phyloP scores from a whole-genome alignment of 2,329 filamentous ascomycete species.

The Dothiorella sarmentorum region DNA sequence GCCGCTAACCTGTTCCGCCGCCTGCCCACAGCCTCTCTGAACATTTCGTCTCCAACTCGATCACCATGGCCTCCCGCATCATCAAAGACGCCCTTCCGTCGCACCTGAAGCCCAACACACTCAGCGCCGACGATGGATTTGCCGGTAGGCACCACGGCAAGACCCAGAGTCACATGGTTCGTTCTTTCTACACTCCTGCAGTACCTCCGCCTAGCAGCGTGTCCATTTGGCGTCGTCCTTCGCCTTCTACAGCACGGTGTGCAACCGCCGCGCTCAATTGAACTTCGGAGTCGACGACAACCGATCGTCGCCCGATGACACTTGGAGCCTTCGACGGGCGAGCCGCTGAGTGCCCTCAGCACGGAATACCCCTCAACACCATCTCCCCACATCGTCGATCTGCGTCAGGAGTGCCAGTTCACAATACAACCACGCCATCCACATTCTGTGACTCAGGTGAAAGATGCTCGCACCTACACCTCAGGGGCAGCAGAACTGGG shows the following conservation, averaged over 20 bases:
- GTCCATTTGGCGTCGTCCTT: not conserved
- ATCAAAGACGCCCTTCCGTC: slow-evolving; percentile 64
- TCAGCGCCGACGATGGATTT: slow-evolving; percentile 45
- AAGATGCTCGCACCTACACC: not conserved
- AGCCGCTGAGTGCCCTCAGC: slow-evolving; percentile 8
- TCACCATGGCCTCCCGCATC: slow-evolving; percentile 64
- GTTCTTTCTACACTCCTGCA: slow-evolving; percentile 37
- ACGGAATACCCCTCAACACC: slow-evolving; percentile 11
- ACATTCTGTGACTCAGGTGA: not conserved
- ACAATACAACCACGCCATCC: not conserved
- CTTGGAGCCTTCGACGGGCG: not conserved
- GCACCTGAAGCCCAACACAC: slow-evolving; percentile 78
- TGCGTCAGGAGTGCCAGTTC: not conserved
- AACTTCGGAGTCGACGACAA: not conserved
- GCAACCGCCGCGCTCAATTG: not conserved
- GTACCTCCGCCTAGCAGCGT: slow-evolving; percentile 1
- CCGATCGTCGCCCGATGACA: not conserved
- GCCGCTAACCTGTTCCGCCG: not conserved
- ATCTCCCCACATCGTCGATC: slow-evolving; percentile 4
- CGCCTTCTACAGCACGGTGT: not conserved
- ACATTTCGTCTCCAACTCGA: not conserved
- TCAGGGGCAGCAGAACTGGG: not conserved
- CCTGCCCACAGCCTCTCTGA: not conserved
- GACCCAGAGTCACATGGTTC: slow-evolving; percentile 80
- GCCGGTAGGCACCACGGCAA: slow-evolving; percentile 75